Evolutionary conservation across 2,329 filamentous ascomycete species (phyloP), one percentile per base, ranked within the genome.

Genomic region (Magnaporthiopsis incrustans): DNA sequence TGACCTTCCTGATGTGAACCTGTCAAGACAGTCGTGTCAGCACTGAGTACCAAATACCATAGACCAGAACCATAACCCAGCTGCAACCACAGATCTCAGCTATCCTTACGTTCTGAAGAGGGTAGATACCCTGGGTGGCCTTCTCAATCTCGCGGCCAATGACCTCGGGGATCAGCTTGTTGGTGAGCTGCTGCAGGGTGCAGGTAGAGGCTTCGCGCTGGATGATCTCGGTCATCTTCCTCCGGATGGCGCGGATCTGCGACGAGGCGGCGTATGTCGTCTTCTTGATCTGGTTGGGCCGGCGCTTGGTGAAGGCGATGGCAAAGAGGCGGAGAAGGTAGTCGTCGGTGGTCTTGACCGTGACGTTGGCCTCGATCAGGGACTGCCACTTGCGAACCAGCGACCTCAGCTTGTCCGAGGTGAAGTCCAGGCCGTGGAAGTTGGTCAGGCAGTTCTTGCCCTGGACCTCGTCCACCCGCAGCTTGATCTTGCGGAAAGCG

Each of bases 381-480:
- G 93, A 89, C 84, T 99, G 95, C 95, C 95, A 99, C 86, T 99
- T 99, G 85, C 95, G 93, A 74, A 99, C 95, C 71, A 99, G 89
- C 69, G 95, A 98, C 78, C 95, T 91, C 75, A 99, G 90, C 88
- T 99, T 99, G 89, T 99, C 95, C 74, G 95, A 97, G 78, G 95
- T 99, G 90, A 99, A 98, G 85, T 99, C 95, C 79, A 99, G 89
- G 74, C 95, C 95, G 89, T 99, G 93, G 90, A 99, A 99, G 89
- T 97, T 97, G 86, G 95, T 98, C 81, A 99, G 84, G 85, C 95
- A 98, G 89, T 97, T 98, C 89, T 97, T 97, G 86, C 95, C 95
- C 85, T 99, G 95, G 70, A 99, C 89, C 84, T 99, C 95, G 77
- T 99, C 95, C 75, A 98, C 91, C 72, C 95, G 89, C 78, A 99